These are phyloP conservation scores for Trichoderma lentiforme DNA, from an alignment of 2,329 filamentous ascomycete genomes.

Conservation along the genomic window DNA sequence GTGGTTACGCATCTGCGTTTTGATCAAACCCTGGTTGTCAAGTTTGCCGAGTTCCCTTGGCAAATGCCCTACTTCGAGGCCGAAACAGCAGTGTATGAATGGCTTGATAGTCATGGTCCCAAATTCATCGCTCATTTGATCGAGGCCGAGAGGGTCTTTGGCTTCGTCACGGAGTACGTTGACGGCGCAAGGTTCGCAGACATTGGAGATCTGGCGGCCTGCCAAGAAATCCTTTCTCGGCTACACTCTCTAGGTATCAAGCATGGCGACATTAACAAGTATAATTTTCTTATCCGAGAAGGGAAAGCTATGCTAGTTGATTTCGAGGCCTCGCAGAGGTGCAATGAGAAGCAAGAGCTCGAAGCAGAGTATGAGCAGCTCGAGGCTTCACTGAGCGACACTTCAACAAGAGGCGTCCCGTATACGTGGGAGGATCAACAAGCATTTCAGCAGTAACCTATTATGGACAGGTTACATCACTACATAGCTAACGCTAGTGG, in stretches of 20 bases:
- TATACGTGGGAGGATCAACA: neutral
- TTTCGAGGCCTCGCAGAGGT: neutral
- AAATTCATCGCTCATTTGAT: neutral
- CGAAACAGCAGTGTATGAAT: neutral
- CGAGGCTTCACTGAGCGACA: neutral
- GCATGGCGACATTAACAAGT: neutral
- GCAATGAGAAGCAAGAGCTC: neutral
- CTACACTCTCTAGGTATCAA: neutral
- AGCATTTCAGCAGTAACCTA: neutral
- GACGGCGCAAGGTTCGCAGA: neutral
- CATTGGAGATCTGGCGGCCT: neutral
- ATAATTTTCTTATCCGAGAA: neutral
- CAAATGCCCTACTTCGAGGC: neutral
- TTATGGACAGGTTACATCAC: neutral
- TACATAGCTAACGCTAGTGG: neutral
- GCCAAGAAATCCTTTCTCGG: neutral
- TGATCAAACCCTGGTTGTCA: neutral
- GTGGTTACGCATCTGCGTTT: constrained; percentile 23
- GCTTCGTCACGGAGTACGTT: neutral
- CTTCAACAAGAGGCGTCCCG: neutral
- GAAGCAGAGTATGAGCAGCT: neutral
- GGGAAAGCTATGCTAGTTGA: neutral
- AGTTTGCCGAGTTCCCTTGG: neutral
- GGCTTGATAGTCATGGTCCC: neutral
- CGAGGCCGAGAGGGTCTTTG: neutral